Percentiles rank a stretch among this genome's conserved stretches.
phyloP scores from a whole-genome alignment of 192 early-diverging fungal genomes.

The Coemansia sp. region DNA sequence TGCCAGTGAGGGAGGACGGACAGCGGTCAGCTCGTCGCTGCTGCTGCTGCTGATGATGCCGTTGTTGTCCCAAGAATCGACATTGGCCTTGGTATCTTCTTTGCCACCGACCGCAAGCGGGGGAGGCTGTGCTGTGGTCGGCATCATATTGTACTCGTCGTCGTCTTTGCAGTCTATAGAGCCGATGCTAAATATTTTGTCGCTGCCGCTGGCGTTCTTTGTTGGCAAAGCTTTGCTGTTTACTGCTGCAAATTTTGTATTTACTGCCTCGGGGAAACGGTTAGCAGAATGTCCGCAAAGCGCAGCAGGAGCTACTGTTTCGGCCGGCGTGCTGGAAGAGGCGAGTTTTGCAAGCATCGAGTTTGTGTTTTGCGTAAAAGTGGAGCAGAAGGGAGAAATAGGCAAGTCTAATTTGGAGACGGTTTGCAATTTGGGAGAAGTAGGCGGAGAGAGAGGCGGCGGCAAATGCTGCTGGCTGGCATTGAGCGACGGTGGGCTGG shows the following conservation, averaged over 20 bases:
- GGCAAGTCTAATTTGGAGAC: background rate
- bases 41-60: no score
- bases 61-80: no score
- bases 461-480: conserved; percentile 15
- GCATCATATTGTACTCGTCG: no score
- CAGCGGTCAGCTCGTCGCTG: no score
- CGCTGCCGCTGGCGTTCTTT: no score
- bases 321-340: background rate
- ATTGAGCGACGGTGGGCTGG: background rate
- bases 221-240: no score
- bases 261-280: background rate
- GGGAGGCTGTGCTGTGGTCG: no score
- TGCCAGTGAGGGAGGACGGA: no score
- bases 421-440: background rate
- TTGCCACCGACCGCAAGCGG: no score
- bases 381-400: background rate
- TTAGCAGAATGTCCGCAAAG: background rate
- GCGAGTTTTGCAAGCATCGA: background rate
- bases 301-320: background rate
- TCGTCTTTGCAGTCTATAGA: no score
- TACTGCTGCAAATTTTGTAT: background rate
- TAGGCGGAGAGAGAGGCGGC: conserved; percentile 17
- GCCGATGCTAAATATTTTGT: no score
- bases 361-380: background rate
- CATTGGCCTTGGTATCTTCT: no score